These are phyloP conservation scores for Pestalotiopsis sp. DNA, from an alignment of 2,329 filamentous ascomycete genomes.

Conservation along the genomic window DNA sequence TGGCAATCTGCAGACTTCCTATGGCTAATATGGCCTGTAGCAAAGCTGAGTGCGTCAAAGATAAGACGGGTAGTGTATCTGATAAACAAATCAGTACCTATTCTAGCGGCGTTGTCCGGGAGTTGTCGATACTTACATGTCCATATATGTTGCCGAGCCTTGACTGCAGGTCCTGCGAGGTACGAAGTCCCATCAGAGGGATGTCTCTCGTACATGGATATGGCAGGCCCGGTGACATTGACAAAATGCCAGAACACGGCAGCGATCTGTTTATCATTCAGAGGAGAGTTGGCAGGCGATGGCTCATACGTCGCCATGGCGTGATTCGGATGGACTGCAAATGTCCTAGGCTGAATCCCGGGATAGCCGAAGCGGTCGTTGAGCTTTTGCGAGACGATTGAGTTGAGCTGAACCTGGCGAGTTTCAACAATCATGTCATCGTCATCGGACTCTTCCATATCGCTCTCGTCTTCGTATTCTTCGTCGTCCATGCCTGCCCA, in stretches of 20 bases:
- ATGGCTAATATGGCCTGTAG: constrained; percentile 89
- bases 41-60: constrained; percentile 81
- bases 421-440: constrained; percentile 39
- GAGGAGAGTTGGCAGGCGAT: constrained; percentile 65
- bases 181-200: constrained; percentile 70
- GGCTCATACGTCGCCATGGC: constrained; percentile 67
- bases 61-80: constrained; percentile 81
- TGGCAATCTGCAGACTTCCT: constrained; percentile 84
- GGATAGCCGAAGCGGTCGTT: constrained; percentile 39
- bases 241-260: constrained; percentile 91
- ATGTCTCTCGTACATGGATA: constrained; percentile 86
- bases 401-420: constrained; percentile 38
- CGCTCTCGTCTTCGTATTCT: constrained; percentile 58
- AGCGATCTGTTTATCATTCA: constrained; percentile 78
- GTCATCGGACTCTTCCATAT: constrained; percentile 62
- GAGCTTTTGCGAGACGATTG: constrained; percentile 36
- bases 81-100: background rate
- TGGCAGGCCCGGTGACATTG: constrained; percentile 79
- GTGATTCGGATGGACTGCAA: constrained; percentile 47
- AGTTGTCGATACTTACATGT: constrained; percentile 33
- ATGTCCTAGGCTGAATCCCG: constrained; percentile 48
- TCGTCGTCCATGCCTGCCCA: background rate
- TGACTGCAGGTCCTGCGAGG: constrained; percentile 60
- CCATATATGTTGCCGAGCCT: constrained; percentile 65
- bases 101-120: background rate